Evolutionary conservation across 805 yeast species (phyloP), one percentile per base, ranked within the genome.

Genomic region (Zygotorulaspora florentina): DNA sequence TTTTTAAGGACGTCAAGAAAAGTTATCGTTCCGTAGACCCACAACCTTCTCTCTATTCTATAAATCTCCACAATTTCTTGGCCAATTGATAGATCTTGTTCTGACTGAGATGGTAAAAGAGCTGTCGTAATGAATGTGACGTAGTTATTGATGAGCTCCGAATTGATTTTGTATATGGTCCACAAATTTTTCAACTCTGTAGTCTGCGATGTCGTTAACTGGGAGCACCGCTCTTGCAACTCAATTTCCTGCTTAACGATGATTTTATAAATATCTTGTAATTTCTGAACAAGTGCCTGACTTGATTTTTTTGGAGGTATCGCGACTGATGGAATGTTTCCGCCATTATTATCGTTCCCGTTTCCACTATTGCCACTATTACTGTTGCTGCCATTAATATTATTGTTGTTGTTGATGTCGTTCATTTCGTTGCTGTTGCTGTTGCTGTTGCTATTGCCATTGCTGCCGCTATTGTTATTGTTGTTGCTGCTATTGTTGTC

Each of bases 1-100:
- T 83, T 85, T 59, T 85, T 85, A 57, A 85, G 67, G 6, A 85
- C 88, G 61, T 85, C 93, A 40, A 85, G 65, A 55, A 85, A 84
- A 15, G 90, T 87, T 12, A 85, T 90, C 11, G 87, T 80, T 20
- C 95, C 95, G 62, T 85, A 85, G 8, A 86, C 90, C 93, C 93
- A 86, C 71, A 86, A 72, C 55, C 93, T 70, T 56, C 91, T 72
- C 29, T 87, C 86, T 35, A 86, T 84, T 62, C 88, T 80, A 62
- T 86, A 85, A 34, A 84, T 77, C 52, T 83, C 84, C 7, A 86
- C 86, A 39, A 86, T 79, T 53, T 85, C 87, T 58, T 80, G 81
- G 2, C 93, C 93, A 2, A 66, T 64, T 8, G 57, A 39, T 13
- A 62, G 47, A 46, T 65, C 68, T 35, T 61, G 66, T 37, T 54